Evolutionary conservation across 768 basidiomycete species (phyloP).

Genomic region (Tulasnella sp.): DNA sequence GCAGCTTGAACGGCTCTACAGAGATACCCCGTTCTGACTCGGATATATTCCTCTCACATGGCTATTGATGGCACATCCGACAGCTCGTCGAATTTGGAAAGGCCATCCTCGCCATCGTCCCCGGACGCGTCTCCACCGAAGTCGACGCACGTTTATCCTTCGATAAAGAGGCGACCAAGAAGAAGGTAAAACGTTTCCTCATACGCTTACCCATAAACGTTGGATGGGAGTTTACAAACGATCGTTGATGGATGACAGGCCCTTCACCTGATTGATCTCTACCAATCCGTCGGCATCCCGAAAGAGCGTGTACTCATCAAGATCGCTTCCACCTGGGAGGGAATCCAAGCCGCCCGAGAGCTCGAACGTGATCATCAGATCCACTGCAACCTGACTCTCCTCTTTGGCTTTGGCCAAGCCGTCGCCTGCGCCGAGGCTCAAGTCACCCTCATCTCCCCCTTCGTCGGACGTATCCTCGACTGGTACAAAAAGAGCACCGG

Average conservation of each 20-base stretch:
- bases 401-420: conserved; percentile 97
- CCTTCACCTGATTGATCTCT: conserved; percentile 72
- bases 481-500: conserved; percentile 93
- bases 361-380: conserved; percentile 87
- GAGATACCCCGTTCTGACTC: background rate
- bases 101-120: conserved; percentile 90
- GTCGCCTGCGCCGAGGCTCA: conserved; percentile 98
- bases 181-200: conserved; percentile 43
- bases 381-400: conserved; percentile 97
- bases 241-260: conserved; percentile 32
- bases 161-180: conserved; percentile 85
- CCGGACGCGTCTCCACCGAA: conserved; percentile 97
- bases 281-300: conserved; percentile 85
- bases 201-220: background rate
- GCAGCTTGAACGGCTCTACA: background rate
- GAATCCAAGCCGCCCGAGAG: conserved; percentile 96
- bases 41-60: background rate
- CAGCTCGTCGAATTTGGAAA: conserved; percentile 98
- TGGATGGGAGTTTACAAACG: no score
- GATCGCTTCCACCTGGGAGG: conserved; percentile 99
- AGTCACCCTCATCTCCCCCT: conserved; percentile 97
- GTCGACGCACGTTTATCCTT: conserved; percentile 97
- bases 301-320: conserved; percentile 97
- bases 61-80: conserved; percentile 12
- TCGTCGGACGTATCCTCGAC: conserved; percentile 98